phyloP scores from a whole-genome alignment of 192 early-diverging fungal genomes.

The Coemansia sp. region DNA sequence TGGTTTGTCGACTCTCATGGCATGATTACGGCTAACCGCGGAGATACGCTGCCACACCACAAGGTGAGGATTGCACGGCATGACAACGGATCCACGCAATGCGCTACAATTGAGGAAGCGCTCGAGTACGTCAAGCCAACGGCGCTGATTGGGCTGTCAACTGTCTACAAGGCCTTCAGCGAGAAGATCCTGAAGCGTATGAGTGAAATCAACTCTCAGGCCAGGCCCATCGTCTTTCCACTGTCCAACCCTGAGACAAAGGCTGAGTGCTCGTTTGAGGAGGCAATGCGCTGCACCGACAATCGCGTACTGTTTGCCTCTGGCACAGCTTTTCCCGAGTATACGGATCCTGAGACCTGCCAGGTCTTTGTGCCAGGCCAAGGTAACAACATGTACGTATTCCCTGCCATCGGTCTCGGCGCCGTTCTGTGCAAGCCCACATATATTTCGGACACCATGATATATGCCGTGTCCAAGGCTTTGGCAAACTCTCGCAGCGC shows the following conservation, averaged over 20 bases:
- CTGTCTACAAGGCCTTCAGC: slow-evolving; percentile 75
- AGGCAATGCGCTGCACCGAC: slow-evolving; percentile 81
- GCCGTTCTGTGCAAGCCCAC: slow-evolving; percentile 69
- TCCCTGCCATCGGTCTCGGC: slow-evolving; percentile 94
- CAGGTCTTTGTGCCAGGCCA: slow-evolving; percentile 64
- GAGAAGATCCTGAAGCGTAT: slow-evolving; percentile 70
- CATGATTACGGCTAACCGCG: slow-evolving; percentile 82
- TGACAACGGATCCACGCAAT: slow-evolving; percentile 82
- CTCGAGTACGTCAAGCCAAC: slow-evolving; percentile 89
- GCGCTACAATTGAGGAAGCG: slow-evolving; percentile 65
- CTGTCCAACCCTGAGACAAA: slow-evolving; percentile 83
- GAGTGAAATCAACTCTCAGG: slow-evolving; percentile 58
- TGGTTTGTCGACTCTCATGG: slow-evolving; percentile 94
- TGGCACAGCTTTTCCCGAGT: slow-evolving; percentile 84
- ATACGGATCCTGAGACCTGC: slow-evolving; percentile 56
- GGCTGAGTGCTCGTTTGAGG: slow-evolving; percentile 92
- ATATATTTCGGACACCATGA: slow-evolving; percentile 77
- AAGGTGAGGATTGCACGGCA: slow-evolving; percentile 83
- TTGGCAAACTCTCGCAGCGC: slow-evolving; percentile 69
- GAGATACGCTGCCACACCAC: slow-evolving; percentile 77
- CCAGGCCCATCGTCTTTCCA: slow-evolving; percentile 84
- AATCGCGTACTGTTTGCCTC: slow-evolving; percentile 93
- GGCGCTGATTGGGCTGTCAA: slow-evolving; percentile 82
- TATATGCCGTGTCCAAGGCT: slow-evolving; percentile 72
- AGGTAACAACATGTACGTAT: slow-evolving; percentile 96